Evolutionary conservation across 805 yeast species (phyloP).

Genomic region (Zygosaccharomyces siamensis): DNA sequence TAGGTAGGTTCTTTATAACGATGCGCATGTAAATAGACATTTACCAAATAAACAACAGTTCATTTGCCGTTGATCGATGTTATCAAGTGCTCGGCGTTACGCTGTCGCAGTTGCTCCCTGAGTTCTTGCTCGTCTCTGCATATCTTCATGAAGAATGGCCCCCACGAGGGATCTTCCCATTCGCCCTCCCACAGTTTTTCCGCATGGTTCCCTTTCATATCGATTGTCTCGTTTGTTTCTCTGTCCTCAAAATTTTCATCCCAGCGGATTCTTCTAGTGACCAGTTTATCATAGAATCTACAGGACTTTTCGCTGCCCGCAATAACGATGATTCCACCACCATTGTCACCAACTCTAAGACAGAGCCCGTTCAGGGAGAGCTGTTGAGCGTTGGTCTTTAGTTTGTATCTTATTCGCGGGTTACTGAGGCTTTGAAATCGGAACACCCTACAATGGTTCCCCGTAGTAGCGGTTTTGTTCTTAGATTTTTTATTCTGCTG

Average conservation of each 20-base stretch:
- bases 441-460: conserved; percentile 46
- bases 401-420: conserved; percentile 65
- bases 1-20: not conserved
- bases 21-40: conserved; percentile 16
- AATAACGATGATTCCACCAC: conserved; percentile 56
- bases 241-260: conserved; percentile 43
- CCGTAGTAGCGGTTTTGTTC: not conserved
- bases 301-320: conserved; percentile 69
- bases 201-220: conserved; percentile 44
- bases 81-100: conserved; percentile 44
- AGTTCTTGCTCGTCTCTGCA: conserved; percentile 50
- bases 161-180: conserved; percentile 48
- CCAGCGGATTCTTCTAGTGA: conserved; percentile 68
- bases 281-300: conserved; percentile 56
- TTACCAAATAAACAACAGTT: conserved; percentile 2
- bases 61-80: conserved; percentile 4
- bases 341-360: conserved; percentile 38
- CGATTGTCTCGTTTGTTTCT: conserved; percentile 26
- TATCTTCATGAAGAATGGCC: conserved; percentile 63
- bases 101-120: conserved; percentile 43
- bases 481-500: conserved; percentile 11
- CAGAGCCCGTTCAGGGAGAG: conserved; percentile 60
- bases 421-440: conserved; percentile 49
- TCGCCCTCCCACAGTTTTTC: conserved; percentile 68
- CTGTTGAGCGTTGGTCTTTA: conserved; percentile 79